Percentiles rank a stretch among this genome's conserved stretches.
Evolutionary conservation across 352 stramenopile genomes (phyloP).

Genomic region (Pythium aphanidermatum): DNA sequence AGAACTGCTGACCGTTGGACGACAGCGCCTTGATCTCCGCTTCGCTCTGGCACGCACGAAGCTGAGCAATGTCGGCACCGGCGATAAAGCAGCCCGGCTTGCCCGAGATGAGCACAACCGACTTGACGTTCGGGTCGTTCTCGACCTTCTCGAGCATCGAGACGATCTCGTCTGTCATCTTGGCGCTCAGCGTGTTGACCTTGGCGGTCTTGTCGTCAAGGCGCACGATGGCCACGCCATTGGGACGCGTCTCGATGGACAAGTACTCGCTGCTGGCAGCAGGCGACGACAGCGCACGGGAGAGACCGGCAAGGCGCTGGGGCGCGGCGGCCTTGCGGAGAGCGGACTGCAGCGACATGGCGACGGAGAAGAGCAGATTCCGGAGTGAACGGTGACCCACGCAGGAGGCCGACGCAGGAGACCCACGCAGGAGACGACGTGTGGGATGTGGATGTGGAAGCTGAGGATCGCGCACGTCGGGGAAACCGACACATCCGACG

Average conservation of each 20-base stretch:
- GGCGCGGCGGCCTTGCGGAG: constrained; percentile 12
- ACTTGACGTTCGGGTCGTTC: constrained; percentile 90
- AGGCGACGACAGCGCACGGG: constrained; percentile 16
- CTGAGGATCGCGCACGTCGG: constrained; percentile 5
- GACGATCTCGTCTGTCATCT: constrained; percentile 86
- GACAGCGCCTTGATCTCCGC: constrained; percentile 91
- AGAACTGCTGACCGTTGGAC: constrained; percentile 90
- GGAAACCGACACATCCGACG: constrained; percentile 8
- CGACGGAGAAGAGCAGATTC: background rate
- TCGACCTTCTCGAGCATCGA: constrained; percentile 87
- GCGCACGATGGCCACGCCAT: constrained; percentile 89
- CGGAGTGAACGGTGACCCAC: constrained; percentile 3
- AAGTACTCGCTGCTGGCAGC: constrained; percentile 66
- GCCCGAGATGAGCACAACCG: constrained; percentile 95
- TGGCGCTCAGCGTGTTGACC: constrained; percentile 93
- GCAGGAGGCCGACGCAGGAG: background rate
- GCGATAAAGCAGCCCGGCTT: constrained; percentile 98
- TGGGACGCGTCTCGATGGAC: constrained; percentile 81
- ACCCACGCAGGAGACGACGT: background rate
- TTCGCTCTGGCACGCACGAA: constrained; percentile 81
- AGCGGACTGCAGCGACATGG: constrained; percentile 14
- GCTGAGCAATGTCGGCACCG: constrained; percentile 96
- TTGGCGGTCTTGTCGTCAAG: constrained; percentile 90
- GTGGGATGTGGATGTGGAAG: constrained; percentile 6
- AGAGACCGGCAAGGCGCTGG: constrained; percentile 8